Evolutionary conservation across 2,329 filamentous ascomycete species (phyloP).

Genomic region (Plenodomus tracheiphilus): DNA sequence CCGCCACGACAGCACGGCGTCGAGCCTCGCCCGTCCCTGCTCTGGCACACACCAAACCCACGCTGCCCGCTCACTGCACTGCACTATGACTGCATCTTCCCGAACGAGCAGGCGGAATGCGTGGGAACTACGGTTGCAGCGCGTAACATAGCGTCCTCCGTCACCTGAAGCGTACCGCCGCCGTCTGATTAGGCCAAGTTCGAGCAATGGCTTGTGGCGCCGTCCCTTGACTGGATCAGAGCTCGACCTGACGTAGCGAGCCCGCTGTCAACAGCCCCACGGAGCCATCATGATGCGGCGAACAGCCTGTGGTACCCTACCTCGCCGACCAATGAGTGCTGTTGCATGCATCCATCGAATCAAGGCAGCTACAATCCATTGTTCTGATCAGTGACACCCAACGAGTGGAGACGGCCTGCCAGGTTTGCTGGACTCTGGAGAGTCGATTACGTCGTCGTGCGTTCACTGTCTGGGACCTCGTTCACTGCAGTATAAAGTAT

Average conservation of each 20-base stretch:
- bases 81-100: constrained; percentile 10
- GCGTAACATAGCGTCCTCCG: constrained; percentile 10
- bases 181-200: constrained; percentile 5
- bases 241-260: constrained; percentile 18
- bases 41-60: too few species aligned
- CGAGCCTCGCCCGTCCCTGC: not conserved
- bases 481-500: constrained; percentile 23
- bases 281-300: constrained; percentile 5
- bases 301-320: constrained; percentile 2
- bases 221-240: constrained; percentile 1
- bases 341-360: constrained; percentile 7
- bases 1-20: not conserved
- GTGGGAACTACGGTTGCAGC: constrained; percentile 4
- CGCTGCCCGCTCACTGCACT: not conserved
- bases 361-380: constrained; percentile 4
- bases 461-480: constrained; percentile 3
- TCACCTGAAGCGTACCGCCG: constrained; percentile 19
- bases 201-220: constrained; percentile 15
- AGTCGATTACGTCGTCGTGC: constrained; percentile 32
- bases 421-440: constrained; percentile 1
- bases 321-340: constrained; percentile 6
- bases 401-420: constrained; percentile 2
- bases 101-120: not conserved
- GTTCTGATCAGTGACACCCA: constrained; percentile 5
- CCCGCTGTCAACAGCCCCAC: constrained; percentile 4